A percentile compares a stretch with the other conserved stretches of the same genome.
phyloP scores from a whole-genome alignment of 208 protist species.

The Trypanosoma conorhini region DNA sequence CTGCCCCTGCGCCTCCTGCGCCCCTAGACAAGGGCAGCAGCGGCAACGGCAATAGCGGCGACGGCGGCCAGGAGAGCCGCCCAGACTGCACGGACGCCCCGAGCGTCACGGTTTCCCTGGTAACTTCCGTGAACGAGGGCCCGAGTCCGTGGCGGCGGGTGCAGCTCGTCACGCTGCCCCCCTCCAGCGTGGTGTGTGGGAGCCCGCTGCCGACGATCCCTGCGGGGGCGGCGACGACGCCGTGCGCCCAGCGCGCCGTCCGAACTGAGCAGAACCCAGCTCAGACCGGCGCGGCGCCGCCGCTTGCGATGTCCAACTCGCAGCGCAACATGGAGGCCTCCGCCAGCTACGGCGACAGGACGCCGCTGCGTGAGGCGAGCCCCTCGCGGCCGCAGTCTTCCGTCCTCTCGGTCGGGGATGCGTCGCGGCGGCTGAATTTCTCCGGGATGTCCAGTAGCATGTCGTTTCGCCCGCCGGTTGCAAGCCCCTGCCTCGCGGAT shows the following conservation, averaged over 20 bases:
- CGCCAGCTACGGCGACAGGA: conserved; percentile 21
- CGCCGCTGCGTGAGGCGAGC: conserved; percentile 44
- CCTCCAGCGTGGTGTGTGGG: neutral
- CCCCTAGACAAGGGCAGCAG: neutral
- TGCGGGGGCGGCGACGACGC: conserved; percentile 1
- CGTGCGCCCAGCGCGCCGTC: neutral
- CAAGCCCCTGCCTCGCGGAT: neutral
- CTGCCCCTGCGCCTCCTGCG: neutral
- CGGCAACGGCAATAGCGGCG: neutral
- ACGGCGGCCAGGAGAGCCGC: neutral
- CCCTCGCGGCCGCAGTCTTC: conserved; percentile 40
- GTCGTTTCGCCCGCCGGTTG: conserved; percentile 14
- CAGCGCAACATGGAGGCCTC: conserved; percentile 22
- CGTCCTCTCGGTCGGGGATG: neutral
- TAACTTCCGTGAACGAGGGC: neutral
- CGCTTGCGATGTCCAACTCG: neutral
- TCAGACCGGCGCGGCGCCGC: neutral
- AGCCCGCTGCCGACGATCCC: conserved; percentile 12
- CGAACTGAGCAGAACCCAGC: neutral
- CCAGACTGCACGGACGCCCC: neutral
- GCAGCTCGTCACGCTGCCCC: neutral
- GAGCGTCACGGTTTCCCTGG: neutral
- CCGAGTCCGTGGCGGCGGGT: neutral
- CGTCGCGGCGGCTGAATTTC: conserved; percentile 10
- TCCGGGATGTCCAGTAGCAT: conserved; percentile 19